These are phyloP conservation scores for Candida anglica DNA, from an alignment of 805 yeast genomes.

Conservation along the genomic window DNA sequence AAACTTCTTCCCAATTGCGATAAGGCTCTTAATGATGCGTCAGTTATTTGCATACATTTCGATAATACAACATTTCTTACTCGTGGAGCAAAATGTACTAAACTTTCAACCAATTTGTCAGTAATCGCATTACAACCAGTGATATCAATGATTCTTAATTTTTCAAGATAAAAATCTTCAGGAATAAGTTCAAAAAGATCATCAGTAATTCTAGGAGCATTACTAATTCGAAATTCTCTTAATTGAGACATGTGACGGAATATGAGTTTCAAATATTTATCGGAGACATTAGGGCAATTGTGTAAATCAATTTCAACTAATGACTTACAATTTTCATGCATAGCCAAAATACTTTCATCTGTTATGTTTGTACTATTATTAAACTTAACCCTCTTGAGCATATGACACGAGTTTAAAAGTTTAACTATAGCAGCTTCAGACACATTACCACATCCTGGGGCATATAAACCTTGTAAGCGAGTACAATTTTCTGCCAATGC, in stretches of 20 bases:
- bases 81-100: constrained; percentile 77
- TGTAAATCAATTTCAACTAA: constrained; percentile 89
- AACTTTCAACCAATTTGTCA: constrained; percentile 69
- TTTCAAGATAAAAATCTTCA: constrained; percentile 47
- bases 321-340: constrained; percentile 70
- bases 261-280: constrained; percentile 52
- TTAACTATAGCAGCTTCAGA: constrained; percentile 58
- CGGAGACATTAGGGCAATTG: constrained; percentile 70
- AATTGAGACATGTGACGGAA: constrained; percentile 64
- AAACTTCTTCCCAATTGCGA: constrained; percentile 72
- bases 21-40: constrained; percentile 67
- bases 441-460: constrained; percentile 77
- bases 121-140: constrained; percentile 80
- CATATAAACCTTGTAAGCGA: constrained; percentile 83
- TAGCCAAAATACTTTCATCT: constrained; percentile 55
- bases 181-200: constrained; percentile 55
- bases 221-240: constrained; percentile 80
- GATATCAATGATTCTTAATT: constrained; percentile 76
- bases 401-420: constrained; percentile 61
- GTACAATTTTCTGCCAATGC: constrained; percentile 70
- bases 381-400: constrained; percentile 77
- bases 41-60: constrained; percentile 84
- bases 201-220: constrained; percentile 67
- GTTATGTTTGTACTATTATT: constrained; percentile 66
- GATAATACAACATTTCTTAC: constrained; percentile 84